phyloP scores from a whole-genome alignment of 306 rosid genomes.

The Neltuma alba region DNA sequence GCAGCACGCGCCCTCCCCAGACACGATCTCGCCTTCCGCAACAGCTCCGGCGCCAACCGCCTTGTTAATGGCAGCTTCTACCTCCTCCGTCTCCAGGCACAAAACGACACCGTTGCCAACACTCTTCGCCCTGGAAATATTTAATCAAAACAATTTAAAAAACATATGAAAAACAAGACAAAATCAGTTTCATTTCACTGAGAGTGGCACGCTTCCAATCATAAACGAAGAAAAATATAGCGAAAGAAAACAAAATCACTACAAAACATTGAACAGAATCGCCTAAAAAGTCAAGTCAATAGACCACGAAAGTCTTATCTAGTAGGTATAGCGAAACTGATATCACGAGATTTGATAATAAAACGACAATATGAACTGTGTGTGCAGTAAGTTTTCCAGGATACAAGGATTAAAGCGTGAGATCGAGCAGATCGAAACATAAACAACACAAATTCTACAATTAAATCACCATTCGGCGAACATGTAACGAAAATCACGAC shows the following conservation, averaged over 20 bases:
- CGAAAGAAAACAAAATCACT: background rate
- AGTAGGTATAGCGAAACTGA: background rate
- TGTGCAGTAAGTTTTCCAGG: no score
- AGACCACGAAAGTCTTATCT: background rate
- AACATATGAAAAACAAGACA: background rate
- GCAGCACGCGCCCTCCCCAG: slow-evolving; percentile 57
- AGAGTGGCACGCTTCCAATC: background rate
- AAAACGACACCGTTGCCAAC: slow-evolving; percentile 43
- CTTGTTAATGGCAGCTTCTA: slow-evolving; percentile 54
- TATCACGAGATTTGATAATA: background rate
- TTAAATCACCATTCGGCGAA: background rate
- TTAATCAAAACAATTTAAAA: background rate
- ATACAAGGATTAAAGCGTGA: background rate
- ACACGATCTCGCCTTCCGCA: slow-evolving; percentile 46
- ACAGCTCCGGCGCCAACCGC: slow-evolving; percentile 68
- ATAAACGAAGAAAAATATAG: background rate
- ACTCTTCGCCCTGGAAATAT: slow-evolving; percentile 41
- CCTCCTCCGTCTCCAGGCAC: slow-evolving; percentile 60
- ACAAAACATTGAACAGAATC: background rate
- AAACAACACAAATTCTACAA: background rate
- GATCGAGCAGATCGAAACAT: background rate
- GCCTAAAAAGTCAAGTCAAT: background rate
- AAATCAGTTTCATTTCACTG: background rate
- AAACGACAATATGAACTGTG: background rate
- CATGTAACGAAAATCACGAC: background rate